Evolutionary conservation across 768 basidiomycete species (phyloP), one percentile per base, ranked within the genome.

Genomic region (Mycena polygramma): DNA sequence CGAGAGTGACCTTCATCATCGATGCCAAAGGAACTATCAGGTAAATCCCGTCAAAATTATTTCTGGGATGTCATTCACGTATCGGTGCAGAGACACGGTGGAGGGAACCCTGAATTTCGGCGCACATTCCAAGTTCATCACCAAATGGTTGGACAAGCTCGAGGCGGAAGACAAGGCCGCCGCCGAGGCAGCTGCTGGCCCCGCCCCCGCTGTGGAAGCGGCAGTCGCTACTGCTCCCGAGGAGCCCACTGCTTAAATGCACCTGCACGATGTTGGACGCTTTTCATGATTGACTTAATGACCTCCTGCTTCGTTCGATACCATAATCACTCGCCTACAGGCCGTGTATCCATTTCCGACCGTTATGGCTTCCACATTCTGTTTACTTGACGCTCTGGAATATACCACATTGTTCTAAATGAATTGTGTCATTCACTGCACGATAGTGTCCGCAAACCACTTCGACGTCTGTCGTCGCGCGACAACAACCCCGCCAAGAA

Each of bases 1-100:
- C 88, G 6, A 87, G 95, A 15, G 87, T 89, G 41, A 96, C 94
- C 4, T 91, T 94, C 76, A 83, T 95, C 74, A 89, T 96, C 69
- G 93, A 94, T 77, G 83, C 81, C 58, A 84, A 91, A 59, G 94
- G 95, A 11, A 81, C 89, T 53, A 82, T 96, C 36, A 85, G 86
- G 90, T 93, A 78, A 41, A 84, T 77, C n/a, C 73, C 43, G 19
- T 4, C 35, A 36, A 7, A 46, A 17, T 48, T 10, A 58, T 51
- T 46, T 58, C 49, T 61, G n/a, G 13, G 17, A 30, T 15, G 22
- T 51, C 37, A 6, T 55, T 49, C 1, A 61, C 43, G 53, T 36
- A 69, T 57, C 74, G 53, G 30, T 6, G 30, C 75, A 92, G 91
- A 73, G 91, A 89, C 71, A 86, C 85, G 2, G 76, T 90, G 41